Conservation (phyloP, 2,329 filamentous ascomycete species). For the Coniochaeta sp. region DNA sequence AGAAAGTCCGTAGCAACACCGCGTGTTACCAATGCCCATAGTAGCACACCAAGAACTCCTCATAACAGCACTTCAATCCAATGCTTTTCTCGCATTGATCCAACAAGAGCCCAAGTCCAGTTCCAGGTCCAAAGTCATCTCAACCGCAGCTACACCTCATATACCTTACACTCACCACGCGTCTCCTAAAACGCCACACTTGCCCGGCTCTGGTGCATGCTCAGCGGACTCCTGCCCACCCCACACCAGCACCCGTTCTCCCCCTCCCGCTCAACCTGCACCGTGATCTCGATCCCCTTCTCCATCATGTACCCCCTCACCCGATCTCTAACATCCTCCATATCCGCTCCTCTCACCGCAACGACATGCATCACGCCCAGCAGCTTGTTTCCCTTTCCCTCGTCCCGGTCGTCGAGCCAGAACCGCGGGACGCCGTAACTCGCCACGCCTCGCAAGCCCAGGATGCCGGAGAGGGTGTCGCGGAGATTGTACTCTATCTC, state of each 20-base stretch:
- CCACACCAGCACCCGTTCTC: constrained; percentile 60
- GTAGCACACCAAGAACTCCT: too few relatives aligned
- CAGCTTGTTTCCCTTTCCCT: constrained; percentile 44
- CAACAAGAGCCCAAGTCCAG: too few relatives aligned
- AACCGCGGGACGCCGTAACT: constrained; percentile 85
- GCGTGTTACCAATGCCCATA: too few relatives aligned
- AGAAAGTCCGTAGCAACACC: too few relatives aligned
- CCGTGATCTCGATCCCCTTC: constrained; percentile 70
- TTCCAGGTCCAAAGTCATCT: too few relatives aligned
- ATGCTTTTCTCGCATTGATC: too few relatives aligned
- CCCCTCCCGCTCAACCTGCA: constrained; percentile 83
- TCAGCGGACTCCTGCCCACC: constrained; percentile 25
- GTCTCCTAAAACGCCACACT: not conserved
- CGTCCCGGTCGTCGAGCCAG: constrained; percentile 72
- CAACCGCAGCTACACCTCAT: too few relatives aligned
- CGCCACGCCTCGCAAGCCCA: constrained; percentile 74
- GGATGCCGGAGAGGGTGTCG: constrained; percentile 77
- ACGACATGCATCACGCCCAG: constrained; percentile 83
- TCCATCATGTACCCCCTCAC: constrained; percentile 63
- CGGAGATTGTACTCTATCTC: constrained; percentile 83
- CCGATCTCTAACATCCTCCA: constrained; percentile 79
- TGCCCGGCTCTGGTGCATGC: not conserved
- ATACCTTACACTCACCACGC: not conserved
- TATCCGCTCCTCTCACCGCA: constrained; percentile 61
- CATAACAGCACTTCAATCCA: too few relatives aligned